Percentiles rank a stretch among this genome's conserved stretches.
These are phyloP conservation scores for Cyclaneusma minus DNA, from an alignment of 2,329 filamentous ascomycete species.

Conservation along the genomic window DNA sequence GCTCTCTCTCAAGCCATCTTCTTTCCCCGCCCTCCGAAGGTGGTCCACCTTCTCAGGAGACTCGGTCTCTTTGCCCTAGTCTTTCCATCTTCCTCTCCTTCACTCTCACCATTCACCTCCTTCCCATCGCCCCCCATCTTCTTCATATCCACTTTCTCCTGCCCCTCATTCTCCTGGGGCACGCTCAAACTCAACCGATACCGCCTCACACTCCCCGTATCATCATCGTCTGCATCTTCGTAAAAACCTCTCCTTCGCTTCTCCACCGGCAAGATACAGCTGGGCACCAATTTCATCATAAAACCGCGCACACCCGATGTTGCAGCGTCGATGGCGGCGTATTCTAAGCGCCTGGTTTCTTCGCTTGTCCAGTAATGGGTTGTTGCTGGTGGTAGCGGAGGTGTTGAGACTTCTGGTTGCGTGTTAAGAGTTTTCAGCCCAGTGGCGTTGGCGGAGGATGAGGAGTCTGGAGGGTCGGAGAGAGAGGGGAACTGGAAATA, in stretches of 20 bases:
- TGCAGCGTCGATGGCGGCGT: constrained; percentile 50
- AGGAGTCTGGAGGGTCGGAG: not conserved
- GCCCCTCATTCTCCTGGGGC: constrained; percentile 20
- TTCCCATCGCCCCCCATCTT: not conserved
- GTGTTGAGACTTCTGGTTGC: constrained; percentile 1
- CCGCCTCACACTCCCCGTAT: constrained; percentile 45
- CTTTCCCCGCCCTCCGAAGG: too few species aligned
- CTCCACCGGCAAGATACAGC: constrained; percentile 39
- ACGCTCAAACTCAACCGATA: constrained; percentile 43
- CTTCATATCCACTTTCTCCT: not conserved
- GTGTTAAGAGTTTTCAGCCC: constrained; percentile 3
- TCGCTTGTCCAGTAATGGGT: constrained; percentile 55
- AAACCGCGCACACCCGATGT: constrained; percentile 44
- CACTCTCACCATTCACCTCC: not conserved
- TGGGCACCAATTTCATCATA: constrained; percentile 42
- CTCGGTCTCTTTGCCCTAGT: not conserved
- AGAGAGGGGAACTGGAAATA: constrained; percentile 18
- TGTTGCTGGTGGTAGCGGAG: constrained; percentile 35
- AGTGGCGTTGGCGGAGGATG: constrained; percentile 1
- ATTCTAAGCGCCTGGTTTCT: constrained; percentile 44
- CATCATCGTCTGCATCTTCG: constrained; percentile 23
- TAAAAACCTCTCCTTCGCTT: constrained; percentile 38
- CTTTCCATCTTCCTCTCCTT: not conserved
- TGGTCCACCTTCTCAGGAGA: too few species aligned
- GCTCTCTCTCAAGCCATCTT: too few species aligned